phyloP scores from a whole-genome alignment of 23 red algal genomes.

The Gracilaria domingensis region DNA sequence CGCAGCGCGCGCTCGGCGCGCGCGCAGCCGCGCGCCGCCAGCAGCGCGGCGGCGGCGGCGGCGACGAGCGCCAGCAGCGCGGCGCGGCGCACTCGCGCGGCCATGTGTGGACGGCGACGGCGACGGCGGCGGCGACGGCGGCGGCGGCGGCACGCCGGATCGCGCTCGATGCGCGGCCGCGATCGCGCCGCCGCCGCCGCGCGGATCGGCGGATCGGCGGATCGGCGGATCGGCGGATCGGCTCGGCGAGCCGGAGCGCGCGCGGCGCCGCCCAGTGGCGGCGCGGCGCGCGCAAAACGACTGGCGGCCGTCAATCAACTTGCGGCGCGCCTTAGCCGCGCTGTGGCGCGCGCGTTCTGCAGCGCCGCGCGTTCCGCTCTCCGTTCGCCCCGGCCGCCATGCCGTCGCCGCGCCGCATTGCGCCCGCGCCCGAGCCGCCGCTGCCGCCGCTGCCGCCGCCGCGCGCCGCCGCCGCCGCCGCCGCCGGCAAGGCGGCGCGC shows the following conservation, averaged over 20 bases:
- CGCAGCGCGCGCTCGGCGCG: neutral
- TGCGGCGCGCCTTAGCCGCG: neutral
- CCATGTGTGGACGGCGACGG: too few relatives aligned
- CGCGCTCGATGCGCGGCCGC: too few relatives aligned
- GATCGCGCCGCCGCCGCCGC: too few relatives aligned
- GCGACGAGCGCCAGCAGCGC: neutral
- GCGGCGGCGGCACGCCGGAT: too few relatives aligned
- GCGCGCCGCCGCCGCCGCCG: too few relatives aligned
- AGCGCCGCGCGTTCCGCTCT: too few relatives aligned
- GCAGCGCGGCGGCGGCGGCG: conserved; percentile 23
- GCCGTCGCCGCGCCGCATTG: conserved; percentile 28
- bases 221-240: too few relatives aligned
- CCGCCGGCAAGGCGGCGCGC: neutral
- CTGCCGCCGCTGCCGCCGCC: too few relatives aligned
- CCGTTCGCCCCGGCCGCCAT: neutral
- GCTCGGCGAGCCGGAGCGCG: neutral
- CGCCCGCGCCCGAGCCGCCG: neutral
- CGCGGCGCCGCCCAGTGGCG: neutral
- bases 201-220: too few relatives aligned
- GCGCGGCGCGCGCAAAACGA: neutral
- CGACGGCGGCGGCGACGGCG: too few relatives aligned
- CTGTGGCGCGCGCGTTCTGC: neutral
- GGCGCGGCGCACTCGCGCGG: too few relatives aligned
- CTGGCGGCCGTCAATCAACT: neutral
- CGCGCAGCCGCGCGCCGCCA: neutral